Evolutionary conservation across 2,329 filamentous ascomycete genomes (phyloP), one percentile per base, ranked within the genome.

Genomic region (Aspergillus hortae): DNA sequence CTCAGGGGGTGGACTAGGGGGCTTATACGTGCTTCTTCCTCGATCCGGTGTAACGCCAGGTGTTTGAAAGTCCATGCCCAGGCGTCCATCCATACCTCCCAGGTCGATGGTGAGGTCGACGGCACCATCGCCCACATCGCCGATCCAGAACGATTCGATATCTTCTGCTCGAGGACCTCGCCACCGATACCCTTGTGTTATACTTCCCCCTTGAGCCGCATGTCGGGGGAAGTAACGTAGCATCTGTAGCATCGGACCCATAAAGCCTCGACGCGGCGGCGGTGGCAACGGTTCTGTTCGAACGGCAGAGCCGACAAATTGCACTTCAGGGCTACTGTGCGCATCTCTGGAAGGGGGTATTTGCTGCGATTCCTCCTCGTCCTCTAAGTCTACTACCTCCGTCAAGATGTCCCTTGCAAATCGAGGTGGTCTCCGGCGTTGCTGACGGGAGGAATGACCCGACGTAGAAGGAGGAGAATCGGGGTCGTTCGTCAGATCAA

Each of bases 1-100:
- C n/a, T 83, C 75, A 5, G 81, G 80, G 0, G 89, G 77, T 0
- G 84, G 74, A n/a, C 79, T 76, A 0, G 88, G 86, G 0, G 86
- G 77, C 41, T 86, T 81, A 67, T 92, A 78, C 0, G 68, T 55
- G 21, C 61, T 61, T 14, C 60, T 54, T 27, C 56, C 57, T 41
- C 59, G 60, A 25, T 57, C 56, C 2, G 63, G 58, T 15, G 76
- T 68, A 55, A 81, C 79, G 0, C 66, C 78, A 10, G 74, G 67
- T 5, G 62, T 51, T 1, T 65, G 66, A 59, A 77, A 81, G 41
- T 77, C 66, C 47, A 70, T 44, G 4, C 60, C 51, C 35, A 67
- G 38, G 4, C 63, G 53, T 2, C 63, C 53, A 52, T 63, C 60
- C 32, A 52, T 33, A 41, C 27, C 27, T 10, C 19, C 40, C 19